phyloP scores from a whole-genome alignment of 148 eudicot genomes.

The Hydrangea macrophylla region DNA sequence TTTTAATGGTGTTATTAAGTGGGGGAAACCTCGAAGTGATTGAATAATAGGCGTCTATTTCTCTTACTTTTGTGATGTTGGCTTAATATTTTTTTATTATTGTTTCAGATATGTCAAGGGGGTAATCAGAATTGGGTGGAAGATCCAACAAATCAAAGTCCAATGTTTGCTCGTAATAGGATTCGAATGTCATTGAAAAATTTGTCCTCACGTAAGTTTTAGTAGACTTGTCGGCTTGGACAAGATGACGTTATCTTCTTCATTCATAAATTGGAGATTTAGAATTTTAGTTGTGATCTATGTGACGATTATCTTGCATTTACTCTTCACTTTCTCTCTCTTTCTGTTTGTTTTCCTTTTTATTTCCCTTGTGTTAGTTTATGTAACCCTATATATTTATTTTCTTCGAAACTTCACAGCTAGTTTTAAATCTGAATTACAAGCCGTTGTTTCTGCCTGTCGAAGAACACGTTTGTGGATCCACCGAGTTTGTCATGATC shows the following conservation, averaged over 20 bases:
- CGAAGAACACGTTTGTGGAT: constrained; percentile 68
- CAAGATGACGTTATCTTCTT: background rate
- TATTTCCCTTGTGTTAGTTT: background rate
- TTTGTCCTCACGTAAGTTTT: constrained; percentile 46
- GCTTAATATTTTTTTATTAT: constrained; percentile 2
- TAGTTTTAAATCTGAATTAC: constrained; percentile 63
- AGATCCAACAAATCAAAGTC: constrained; percentile 84
- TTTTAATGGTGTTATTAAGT: background rate
- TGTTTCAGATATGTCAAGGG: constrained; percentile 67
- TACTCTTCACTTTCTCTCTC: background rate
- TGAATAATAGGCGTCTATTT: background rate
- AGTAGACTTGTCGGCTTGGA: constrained; percentile 5
- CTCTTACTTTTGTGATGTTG: constrained; percentile 5
- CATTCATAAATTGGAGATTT: background rate
- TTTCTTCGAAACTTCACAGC: constrained; percentile 30
- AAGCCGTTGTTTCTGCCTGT: constrained; percentile 60
- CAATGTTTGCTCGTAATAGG: constrained; percentile 74
- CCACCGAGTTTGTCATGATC: constrained; percentile 43
- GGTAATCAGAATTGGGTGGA: constrained; percentile 85
- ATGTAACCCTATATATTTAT: background rate
- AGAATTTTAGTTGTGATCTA: background rate
- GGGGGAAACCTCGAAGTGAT: background rate
- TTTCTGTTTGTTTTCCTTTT: background rate
- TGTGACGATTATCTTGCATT: background rate
- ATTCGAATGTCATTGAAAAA: constrained; percentile 57